Conservation (phyloP, 2,329 filamentous ascomycete genomes). For the Aspergillus sergii region DNA sequence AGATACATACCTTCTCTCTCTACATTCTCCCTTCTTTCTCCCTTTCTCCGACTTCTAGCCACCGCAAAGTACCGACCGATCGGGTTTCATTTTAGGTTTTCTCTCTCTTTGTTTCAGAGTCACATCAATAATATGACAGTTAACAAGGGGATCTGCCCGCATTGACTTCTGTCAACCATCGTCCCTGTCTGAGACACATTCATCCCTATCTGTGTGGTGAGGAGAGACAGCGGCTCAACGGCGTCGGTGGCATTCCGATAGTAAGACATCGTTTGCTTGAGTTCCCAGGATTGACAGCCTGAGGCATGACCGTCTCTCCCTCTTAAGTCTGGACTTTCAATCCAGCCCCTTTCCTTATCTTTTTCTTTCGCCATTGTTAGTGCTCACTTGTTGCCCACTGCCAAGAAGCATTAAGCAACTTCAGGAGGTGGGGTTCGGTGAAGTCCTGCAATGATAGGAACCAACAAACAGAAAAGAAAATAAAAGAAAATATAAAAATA, state of each 20-base stretch:
- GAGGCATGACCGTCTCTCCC: background rate
- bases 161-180: background rate
- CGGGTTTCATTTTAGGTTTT: background rate
- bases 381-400: slow-evolving; percentile 1
- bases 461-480: background rate
- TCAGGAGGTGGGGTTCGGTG: background rate
- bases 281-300: background rate
- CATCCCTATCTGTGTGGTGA: background rate
- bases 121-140: background rate
- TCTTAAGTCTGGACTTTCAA: background rate
- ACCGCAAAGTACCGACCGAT: background rate
- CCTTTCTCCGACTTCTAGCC: background rate
- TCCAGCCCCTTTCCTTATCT: background rate
- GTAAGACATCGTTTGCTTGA: background rate
- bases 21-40: background rate
- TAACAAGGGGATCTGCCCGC: background rate
- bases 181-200: background rate
- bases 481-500: background rate
- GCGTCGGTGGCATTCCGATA: background rate
- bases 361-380: background rate
- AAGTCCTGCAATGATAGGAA: slow-evolving; percentile 2
- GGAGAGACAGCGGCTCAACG: background rate
- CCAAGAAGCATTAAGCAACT: slow-evolving; percentile 3
- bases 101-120: background rate
- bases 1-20: background rate